Percentiles rank a stretch among this genome's conserved stretches.
These are phyloP conservation scores for Musa itinerans DNA, from an alignment of 176 grass and related monocot species.

Conservation along the genomic window DNA sequence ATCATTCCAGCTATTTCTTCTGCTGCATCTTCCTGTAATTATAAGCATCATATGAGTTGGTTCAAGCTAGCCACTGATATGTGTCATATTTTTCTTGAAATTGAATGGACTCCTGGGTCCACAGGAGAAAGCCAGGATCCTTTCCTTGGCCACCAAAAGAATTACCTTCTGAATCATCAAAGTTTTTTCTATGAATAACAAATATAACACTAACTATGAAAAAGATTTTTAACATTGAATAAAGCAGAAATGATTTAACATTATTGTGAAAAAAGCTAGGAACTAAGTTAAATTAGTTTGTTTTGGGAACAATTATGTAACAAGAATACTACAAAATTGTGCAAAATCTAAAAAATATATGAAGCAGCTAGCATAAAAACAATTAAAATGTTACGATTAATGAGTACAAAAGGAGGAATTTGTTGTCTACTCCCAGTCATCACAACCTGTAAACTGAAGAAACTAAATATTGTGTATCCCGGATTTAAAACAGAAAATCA, in stretches of 20 bases:
- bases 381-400: background rate
- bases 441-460: no score
- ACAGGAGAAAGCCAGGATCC: no score
- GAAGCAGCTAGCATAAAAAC: background rate
- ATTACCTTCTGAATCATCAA: background rate
- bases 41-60: constrained; percentile 2
- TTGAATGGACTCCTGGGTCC: no score
- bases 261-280: background rate
- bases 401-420: no score
- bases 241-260: no score
- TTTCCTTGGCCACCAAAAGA: background rate
- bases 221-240: no score
- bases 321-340: background rate
- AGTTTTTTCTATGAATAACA: no score
- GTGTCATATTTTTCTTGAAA: no score
- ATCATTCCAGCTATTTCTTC: constrained; percentile 40
- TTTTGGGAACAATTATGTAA: background rate
- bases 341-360: background rate
- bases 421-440: no score
- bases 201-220: no score
- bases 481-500: background rate
- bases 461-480: no score
- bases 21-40: constrained; percentile 37
- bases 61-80: background rate
- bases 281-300: background rate